Evolutionary conservation across 345 rosid species (phyloP).

Genomic region (Eutrema japonicum): DNA sequence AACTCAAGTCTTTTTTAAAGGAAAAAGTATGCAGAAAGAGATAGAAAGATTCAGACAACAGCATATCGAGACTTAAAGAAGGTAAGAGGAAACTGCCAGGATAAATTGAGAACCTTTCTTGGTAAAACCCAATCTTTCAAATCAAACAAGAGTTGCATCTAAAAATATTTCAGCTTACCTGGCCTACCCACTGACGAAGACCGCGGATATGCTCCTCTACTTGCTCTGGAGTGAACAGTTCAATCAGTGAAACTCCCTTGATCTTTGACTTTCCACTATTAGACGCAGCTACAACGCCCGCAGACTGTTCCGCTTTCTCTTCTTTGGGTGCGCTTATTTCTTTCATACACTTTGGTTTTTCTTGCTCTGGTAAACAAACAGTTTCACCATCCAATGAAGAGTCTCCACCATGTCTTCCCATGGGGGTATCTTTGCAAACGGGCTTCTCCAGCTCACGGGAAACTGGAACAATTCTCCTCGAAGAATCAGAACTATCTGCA

Average conservation of each 20-base stretch:
- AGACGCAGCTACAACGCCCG: slow-evolving; percentile 48
- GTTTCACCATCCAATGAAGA: slow-evolving; percentile 46
- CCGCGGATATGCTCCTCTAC: slow-evolving; percentile 89
- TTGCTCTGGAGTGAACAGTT: slow-evolving; percentile 96
- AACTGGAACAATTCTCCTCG: slow-evolving; percentile 52
- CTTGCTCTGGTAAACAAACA: slow-evolving; percentile 49
- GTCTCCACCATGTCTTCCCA: slow-evolving; percentile 51
- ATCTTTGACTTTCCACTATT: slow-evolving; percentile 92
- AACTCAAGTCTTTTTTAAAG: not conserved
- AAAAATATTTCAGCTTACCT: slow-evolving; percentile 52
- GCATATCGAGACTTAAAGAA: slow-evolving; percentile 23
- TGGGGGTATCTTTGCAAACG: slow-evolving; percentile 51
- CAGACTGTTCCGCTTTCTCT: slow-evolving; percentile 60
- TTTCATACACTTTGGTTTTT: slow-evolving; percentile 52
- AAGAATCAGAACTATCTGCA: slow-evolving; percentile 52
- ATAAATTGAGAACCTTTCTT: slow-evolving; percentile 18
- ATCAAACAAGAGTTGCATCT: slow-evolving; percentile 33
- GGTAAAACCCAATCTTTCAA: slow-evolving; percentile 25
- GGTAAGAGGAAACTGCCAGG: not conserved
- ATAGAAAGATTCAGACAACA: slow-evolving; percentile 17
- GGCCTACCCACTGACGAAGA: slow-evolving; percentile 99
- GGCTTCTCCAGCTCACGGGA: slow-evolving; percentile 56
- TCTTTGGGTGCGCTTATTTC: slow-evolving; percentile 55
- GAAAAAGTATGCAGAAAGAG: slow-evolving; percentile 17
- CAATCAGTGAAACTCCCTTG: slow-evolving; percentile 91